These are phyloP conservation scores for Acanthochlamys bracteata DNA, from an alignment of 106 monocot species.

Conservation along the genomic window DNA sequence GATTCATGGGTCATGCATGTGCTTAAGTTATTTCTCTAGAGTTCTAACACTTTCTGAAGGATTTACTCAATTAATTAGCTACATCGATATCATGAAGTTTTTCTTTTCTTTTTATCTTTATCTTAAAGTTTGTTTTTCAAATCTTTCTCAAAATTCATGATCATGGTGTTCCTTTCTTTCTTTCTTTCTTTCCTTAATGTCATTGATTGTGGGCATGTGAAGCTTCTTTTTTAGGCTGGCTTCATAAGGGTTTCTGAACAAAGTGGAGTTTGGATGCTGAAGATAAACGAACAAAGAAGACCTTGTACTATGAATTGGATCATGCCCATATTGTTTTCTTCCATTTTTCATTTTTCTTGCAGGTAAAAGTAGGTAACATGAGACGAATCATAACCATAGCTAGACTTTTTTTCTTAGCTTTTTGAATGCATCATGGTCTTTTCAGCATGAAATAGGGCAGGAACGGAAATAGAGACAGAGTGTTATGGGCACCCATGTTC, in stretches of 20 bases:
- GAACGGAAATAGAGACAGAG: slow-evolving; percentile 7
- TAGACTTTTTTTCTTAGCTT: slow-evolving; percentile 1
- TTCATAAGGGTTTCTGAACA: slow-evolving; percentile 16
- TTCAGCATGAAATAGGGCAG: neutral
- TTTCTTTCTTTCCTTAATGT: slow-evolving; percentile 6
- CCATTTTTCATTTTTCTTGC: neutral
- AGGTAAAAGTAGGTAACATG: slow-evolving; percentile 6
- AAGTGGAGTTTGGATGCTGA: slow-evolving; percentile 1
- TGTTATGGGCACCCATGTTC: slow-evolving; percentile 12
- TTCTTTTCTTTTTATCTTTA: slow-evolving; percentile 8
- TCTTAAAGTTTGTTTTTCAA: neutral
- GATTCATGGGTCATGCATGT: neutral
- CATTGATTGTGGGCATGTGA: slow-evolving; percentile 23
- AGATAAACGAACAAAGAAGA: neutral
- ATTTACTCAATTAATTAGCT: too few species aligned
- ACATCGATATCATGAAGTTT: neutral
- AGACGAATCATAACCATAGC: slow-evolving; percentile 1
- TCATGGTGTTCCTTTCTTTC: slow-evolving; percentile 4
- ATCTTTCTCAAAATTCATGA: neutral
- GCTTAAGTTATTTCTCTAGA: slow-evolving; percentile 6
- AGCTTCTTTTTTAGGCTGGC: slow-evolving; percentile 48
- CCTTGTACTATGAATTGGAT: neutral
- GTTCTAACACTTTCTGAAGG: neutral
- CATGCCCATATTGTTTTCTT: neutral
- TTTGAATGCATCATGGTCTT: neutral